Conservation (phyloP, 805 yeast genomes). For the Wickerhamiella occidentalis region DNA sequence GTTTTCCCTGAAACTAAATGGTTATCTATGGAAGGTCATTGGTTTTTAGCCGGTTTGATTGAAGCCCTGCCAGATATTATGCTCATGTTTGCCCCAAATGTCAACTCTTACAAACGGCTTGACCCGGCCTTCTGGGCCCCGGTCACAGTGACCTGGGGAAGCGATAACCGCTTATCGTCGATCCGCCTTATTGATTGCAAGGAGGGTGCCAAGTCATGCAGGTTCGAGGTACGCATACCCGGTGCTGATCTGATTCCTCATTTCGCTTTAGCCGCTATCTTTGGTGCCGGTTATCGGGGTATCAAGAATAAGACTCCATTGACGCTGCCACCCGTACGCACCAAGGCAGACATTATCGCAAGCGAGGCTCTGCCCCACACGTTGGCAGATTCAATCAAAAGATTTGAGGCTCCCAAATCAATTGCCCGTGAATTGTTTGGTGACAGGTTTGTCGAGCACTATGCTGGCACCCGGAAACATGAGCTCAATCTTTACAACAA, state of each 20-base stretch:
- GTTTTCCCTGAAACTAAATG: conserved; percentile 23
- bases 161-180: conserved; percentile 28
- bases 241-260: conserved; percentile 30
- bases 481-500: conserved; percentile 25
- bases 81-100: conserved; percentile 29
- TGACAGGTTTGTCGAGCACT: conserved; percentile 27
- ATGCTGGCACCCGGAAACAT: conserved; percentile 25
- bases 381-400: conserved; percentile 22
- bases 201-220: conserved; percentile 21
- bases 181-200: conserved; percentile 26
- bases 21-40: conserved; percentile 24
- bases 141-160: conserved; percentile 28
- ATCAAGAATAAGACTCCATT: conserved; percentile 22
- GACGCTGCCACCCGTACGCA: conserved; percentile 25
- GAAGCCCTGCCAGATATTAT: conserved; percentile 27
- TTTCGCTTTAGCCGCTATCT: conserved; percentile 27
- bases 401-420: conserved; percentile 20
- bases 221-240: conserved; percentile 29
- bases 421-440: conserved; percentile 25
- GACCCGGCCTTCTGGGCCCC: conserved; percentile 31
- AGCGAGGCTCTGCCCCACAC: conserved; percentile 23
- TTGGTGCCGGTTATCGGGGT: conserved; percentile 27
- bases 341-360: conserved; percentile 16
- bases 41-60: conserved; percentile 28
- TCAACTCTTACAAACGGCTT: conserved; percentile 28